Evolutionary conservation across 768 basidiomycete species (phyloP).

Genomic region (Xerocomus potaroensis): DNA sequence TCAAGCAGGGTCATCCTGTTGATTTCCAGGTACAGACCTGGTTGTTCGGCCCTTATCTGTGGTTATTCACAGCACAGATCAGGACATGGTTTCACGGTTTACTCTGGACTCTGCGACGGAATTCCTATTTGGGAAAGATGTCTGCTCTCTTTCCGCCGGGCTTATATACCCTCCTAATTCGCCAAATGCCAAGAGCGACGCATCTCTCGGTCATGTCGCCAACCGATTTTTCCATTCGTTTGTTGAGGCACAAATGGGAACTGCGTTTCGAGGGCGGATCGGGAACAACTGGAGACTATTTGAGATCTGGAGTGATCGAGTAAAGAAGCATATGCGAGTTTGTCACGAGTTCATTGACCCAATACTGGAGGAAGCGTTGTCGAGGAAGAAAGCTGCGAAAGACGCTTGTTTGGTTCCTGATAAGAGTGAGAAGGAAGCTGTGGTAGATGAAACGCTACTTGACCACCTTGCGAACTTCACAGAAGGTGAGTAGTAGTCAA

Average conservation of each 20-base stretch:
- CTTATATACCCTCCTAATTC: slow-evolving; percentile 31
- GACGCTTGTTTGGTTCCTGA: background rate
- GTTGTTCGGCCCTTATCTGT: slow-evolving; percentile 30
- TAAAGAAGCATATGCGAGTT: slow-evolving; percentile 35
- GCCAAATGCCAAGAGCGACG: slow-evolving; percentile 18
- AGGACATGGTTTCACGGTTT: slow-evolving; percentile 42
- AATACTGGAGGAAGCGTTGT: slow-evolving; percentile 40
- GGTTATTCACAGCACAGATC: slow-evolving; percentile 48
- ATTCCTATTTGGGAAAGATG: slow-evolving; percentile 49
- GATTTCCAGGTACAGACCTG: slow-evolving; percentile 31
- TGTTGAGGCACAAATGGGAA: slow-evolving; percentile 34
- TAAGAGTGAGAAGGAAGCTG: slow-evolving; percentile 22
- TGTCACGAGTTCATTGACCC: slow-evolving; percentile 47
- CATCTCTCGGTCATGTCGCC: slow-evolving; percentile 27
- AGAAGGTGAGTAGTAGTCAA: slow-evolving; percentile 37
- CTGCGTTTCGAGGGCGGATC: slow-evolving; percentile 36
- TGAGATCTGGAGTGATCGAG: slow-evolving; percentile 40
- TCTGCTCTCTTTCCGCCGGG: slow-evolving; percentile 35
- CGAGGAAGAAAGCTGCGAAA: slow-evolving; percentile 24
- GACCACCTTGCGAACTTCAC: slow-evolving; percentile 52
- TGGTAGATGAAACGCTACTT: slow-evolving; percentile 43
- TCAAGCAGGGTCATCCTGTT: slow-evolving; percentile 35
- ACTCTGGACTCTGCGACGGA: slow-evolving; percentile 57
- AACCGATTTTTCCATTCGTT: slow-evolving; percentile 40
- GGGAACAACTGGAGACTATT: slow-evolving; percentile 20